Evolutionary conservation across 2,329 filamentous ascomycete species (phyloP).

Genomic region (Drechmeria coniospora): DNA sequence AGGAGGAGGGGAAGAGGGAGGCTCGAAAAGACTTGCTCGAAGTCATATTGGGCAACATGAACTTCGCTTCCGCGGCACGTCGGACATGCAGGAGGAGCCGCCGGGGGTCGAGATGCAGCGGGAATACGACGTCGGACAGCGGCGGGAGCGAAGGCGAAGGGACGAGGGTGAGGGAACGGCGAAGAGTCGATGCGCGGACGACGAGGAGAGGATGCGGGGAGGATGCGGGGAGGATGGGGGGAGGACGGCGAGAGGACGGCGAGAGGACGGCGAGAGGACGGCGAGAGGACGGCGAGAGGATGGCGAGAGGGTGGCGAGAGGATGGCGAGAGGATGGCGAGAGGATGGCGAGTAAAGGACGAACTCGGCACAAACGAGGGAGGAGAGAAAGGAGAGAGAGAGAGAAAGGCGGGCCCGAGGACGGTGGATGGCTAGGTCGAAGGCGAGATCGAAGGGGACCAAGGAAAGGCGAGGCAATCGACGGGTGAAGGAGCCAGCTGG

Average conservation of each 20-base stretch:
- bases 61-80: constrained; percentile 11
- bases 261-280: not conserved
- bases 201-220: not conserved
- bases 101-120: not conserved
- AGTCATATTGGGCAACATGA: constrained; percentile 25
- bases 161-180: no score
- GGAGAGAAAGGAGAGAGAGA: not conserved
- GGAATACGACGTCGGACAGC: no score
- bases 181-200: not conserved
- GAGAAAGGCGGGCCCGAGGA: no score
- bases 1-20: constrained; percentile 19
- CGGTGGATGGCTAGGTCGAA: no score
- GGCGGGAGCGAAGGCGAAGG: no score
- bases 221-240: not conserved
- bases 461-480: no score
- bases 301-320: not conserved
- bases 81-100: constrained; percentile 11
- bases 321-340: not conserved
- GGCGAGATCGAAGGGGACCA: no score
- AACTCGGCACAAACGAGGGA: not conserved
- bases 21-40: constrained; percentile 29
- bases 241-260: not conserved
- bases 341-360: not conserved
- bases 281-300: not conserved
- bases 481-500: no score